These are phyloP conservation scores for Plantago ovata DNA, from an alignment of 257 asterid genomes.

Conservation along the genomic window DNA sequence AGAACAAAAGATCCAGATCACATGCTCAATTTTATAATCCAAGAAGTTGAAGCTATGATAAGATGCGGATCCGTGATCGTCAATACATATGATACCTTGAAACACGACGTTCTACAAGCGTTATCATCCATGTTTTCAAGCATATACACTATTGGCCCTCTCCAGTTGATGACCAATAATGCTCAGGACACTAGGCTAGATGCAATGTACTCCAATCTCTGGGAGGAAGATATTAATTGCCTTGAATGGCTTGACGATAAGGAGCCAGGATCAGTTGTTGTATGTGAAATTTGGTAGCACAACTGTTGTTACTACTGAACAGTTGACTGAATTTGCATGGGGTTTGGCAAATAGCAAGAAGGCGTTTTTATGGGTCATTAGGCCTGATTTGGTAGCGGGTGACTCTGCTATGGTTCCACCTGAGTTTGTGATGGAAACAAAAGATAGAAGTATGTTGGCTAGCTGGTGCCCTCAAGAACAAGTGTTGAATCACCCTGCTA, in stretches of 20 bases:
- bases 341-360: constrained; percentile 42
- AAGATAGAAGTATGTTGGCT: constrained; percentile 36
- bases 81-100: constrained; percentile 38
- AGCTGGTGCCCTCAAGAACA: constrained; percentile 44
- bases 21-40: constrained; percentile 27
- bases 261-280: constrained; percentile 36
- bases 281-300: constrained; percentile 50
- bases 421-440: constrained; percentile 21
- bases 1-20: constrained; percentile 32
- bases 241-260: constrained; percentile 34
- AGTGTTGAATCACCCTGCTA: constrained; percentile 39
- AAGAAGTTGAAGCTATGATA: neutral
- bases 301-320: constrained; percentile 31
- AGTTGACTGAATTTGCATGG: constrained; percentile 50
- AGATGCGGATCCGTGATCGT: constrained; percentile 26
- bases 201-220: constrained; percentile 29
- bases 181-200: constrained; percentile 20
- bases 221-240: constrained; percentile 36
- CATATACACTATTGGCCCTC: constrained; percentile 32
- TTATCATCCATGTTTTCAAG: constrained; percentile 27
- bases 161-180: constrained; percentile 25
- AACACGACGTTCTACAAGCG: constrained; percentile 20
- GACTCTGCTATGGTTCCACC: constrained; percentile 37
- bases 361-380: constrained; percentile 40
- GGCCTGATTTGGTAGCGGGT: constrained; percentile 39